Conservation (phyloP, 768 basidiomycete species). For the Pleurotus sapidus region DNA sequence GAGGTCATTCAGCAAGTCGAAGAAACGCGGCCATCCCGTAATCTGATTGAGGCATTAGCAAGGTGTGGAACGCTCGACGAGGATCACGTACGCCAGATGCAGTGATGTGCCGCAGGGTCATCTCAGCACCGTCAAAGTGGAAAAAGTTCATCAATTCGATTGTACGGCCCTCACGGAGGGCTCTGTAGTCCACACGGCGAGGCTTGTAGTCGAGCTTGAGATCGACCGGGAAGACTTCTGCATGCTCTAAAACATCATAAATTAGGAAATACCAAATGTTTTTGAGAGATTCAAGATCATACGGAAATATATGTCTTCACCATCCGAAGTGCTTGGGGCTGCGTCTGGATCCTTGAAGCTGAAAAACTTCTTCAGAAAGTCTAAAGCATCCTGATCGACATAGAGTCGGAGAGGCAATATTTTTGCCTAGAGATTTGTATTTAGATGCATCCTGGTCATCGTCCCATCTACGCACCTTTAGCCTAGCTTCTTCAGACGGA, state of each 20-base stretch:
- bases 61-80: background rate
- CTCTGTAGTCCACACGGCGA: constrained; percentile 91
- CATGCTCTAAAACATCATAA: constrained; percentile 59
- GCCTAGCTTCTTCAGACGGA: constrained; percentile 70
- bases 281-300: constrained; percentile 20
- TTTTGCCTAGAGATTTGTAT: constrained; percentile 63
- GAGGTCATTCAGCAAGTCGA: constrained; percentile 91
- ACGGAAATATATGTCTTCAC: constrained; percentile 73
- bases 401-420: constrained; percentile 87
- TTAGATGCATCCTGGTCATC: background rate
- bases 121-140: constrained; percentile 98
- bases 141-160: constrained; percentile 99
- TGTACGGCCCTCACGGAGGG: constrained; percentile 84
- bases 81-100: constrained; percentile 73
- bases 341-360: constrained; percentile 72
- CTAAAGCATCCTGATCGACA: constrained; percentile 97
- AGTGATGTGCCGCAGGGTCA: constrained; percentile 93
- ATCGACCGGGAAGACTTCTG: constrained; percentile 93
- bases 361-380: constrained; percentile 96
- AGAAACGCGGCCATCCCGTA: constrained; percentile 88
- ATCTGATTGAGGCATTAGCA: constrained; percentile 47
- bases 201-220: constrained; percentile 98
- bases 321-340: constrained; percentile 29
- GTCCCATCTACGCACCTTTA: constrained; percentile 53
- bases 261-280: background rate